Conservation (phyloP, 768 basidiomycete genomes). For the Termitomyces sp. region DNA sequence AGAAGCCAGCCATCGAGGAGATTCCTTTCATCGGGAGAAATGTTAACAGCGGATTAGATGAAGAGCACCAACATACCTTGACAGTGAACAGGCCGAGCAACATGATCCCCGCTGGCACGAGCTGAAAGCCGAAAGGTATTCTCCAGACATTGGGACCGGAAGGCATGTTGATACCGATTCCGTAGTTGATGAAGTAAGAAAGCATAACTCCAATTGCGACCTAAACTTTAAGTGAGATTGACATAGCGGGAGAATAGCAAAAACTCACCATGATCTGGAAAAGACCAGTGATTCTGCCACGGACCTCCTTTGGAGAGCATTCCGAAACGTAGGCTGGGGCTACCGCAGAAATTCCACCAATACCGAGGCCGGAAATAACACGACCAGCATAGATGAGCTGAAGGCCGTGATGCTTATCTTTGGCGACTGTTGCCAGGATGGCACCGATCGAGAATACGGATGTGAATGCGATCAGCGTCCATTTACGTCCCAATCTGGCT, state of each 20-base stretch:
- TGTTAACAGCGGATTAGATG: not conserved
- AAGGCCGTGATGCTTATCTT: constrained; percentile 48
- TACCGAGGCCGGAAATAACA: constrained; percentile 75
- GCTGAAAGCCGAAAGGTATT: constrained; percentile 72
- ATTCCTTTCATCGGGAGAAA: constrained; percentile 44
- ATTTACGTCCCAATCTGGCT: constrained; percentile 66
- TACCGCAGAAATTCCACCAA: constrained; percentile 80
- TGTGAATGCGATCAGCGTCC: constrained; percentile 59
- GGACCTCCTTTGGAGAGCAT: constrained; percentile 82
- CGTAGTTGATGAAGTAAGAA: constrained; percentile 77
- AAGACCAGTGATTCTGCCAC: constrained; percentile 80
- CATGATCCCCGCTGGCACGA: constrained; percentile 66
- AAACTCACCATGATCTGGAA: constrained; percentile 77
- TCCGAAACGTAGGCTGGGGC: constrained; percentile 87
- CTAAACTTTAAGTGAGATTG: constrained; percentile 18
- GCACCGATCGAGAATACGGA: constrained; percentile 71
- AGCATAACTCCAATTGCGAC: constrained; percentile 82
- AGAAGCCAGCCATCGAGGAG: constrained; percentile 74
- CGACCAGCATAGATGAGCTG: constrained; percentile 78
- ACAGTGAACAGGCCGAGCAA: constrained; percentile 62
- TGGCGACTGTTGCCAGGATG: constrained; percentile 67
- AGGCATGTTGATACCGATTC: constrained; percentile 52
- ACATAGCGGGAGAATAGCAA: not conserved
- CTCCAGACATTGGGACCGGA: constrained; percentile 56
- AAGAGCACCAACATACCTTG: constrained; percentile 32